phyloP scores from a whole-genome alignment of 1,284 basidiomycete genomes.

The Tilletiaria anomala region DNA sequence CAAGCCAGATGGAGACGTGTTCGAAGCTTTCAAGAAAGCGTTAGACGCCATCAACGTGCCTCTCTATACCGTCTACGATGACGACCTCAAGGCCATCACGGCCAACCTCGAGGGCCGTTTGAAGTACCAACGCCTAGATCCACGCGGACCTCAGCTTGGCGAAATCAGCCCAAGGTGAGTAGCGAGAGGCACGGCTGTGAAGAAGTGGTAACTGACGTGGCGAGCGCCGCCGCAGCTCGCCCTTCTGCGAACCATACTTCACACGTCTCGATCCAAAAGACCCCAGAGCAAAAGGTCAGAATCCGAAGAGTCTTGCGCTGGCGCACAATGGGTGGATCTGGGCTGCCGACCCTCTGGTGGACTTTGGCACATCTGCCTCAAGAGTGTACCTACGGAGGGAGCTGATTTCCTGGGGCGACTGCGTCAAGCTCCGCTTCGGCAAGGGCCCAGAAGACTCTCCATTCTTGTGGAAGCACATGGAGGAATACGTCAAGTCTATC shows the following conservation, averaged over 20 bases:
- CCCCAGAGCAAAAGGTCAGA: slow-evolving; percentile 42
- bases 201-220: slow-evolving; percentile 1
- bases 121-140: slow-evolving; percentile 22
- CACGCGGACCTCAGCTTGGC: slow-evolving; percentile 23
- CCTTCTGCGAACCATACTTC: slow-evolving; percentile 32
- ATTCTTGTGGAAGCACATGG: slow-evolving; percentile 90
- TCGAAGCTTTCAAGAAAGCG: slow-evolving; percentile 12
- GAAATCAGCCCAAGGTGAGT: slow-evolving; percentile 12
- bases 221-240: slow-evolving; percentile 3
- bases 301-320: slow-evolving; percentile 54
- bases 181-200: no score
- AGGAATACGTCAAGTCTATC: slow-evolving; percentile 51
- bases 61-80: slow-evolving; percentile 22
- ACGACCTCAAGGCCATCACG: slow-evolving; percentile 23
- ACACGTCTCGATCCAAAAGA: slow-evolving; percentile 27
- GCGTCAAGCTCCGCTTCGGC: slow-evolving; percentile 87
- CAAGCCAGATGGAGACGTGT: slow-evolving; percentile 6
- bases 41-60: slow-evolving; percentile 20
- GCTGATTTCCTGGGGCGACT: slow-evolving; percentile 94
- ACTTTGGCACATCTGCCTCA: slow-evolving; percentile 89
- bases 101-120: slow-evolving; percentile 23
- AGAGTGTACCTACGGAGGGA: slow-evolving; percentile 89
- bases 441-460: slow-evolving; percentile 53
- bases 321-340: slow-evolving; percentile 99
- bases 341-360: slow-evolving; percentile 81